Base-by-base conservation (phyloP, 306 rosid genomes). In the Prosopis cineraria region DNA sequence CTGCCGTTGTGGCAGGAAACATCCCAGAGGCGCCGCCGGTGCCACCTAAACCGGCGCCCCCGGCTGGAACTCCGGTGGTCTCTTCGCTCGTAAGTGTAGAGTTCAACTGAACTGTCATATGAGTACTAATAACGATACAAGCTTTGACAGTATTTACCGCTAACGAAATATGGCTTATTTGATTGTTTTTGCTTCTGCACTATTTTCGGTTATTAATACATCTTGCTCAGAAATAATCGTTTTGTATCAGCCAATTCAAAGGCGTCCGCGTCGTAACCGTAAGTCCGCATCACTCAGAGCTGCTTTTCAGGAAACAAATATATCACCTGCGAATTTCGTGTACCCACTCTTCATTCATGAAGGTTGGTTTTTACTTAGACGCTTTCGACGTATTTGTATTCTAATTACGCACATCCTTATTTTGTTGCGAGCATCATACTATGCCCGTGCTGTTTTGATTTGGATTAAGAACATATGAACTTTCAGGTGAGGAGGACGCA, bases 281-380 rank as follows among this genome's bases (percentile, higher is more conserved):
- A 88, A 43, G 78, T 87, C 98, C 2, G 88, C 91, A 14, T 84
- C 83, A 40, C 74, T 86, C 17, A 84, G 98, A 62, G 89, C 87
- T n/a, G 90, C 98, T 68, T 90, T 93, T 82, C 98, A 93, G 85
- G 99, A 95, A 83, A 91, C 99, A 0, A 87, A 41, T 71, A 16
- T 95, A 45, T 91, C 98, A 1, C 97, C 99, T 65, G 90, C 91
- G 8, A 93, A 93, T 86, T 91, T 95, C 52, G 98, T 95, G 50
- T 95, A 93, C 78, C 99, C 98, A 33, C 94, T 95, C 72, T 95
- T 95, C 83, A 87, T 95, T 66, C 99, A 95, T 87, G 99, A 95
- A 93, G 99, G 99, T 93, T 78, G 37, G 70, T 77, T 41, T 59
- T 68, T 30, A 14, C 71, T 20, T 7, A 22, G 43, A 17, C 47